These are phyloP conservation scores for Peronospora tabacina DNA, from an alignment of 352 stramenopile genomes.

Conservation along the genomic window DNA sequence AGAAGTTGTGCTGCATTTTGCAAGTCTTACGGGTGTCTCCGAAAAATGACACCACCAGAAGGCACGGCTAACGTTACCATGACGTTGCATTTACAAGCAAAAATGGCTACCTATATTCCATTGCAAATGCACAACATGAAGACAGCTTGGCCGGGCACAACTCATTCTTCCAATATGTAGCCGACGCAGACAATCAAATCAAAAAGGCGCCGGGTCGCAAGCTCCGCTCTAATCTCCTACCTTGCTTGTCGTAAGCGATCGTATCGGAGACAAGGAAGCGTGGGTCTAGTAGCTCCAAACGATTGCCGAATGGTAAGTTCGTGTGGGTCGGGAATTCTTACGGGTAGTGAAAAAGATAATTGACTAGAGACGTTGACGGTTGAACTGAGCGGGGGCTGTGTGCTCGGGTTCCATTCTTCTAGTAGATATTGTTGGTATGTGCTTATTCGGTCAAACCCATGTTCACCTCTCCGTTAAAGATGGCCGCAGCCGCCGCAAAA, in stretches of 20 bases:
- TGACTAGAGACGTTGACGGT: constrained; percentile 22
- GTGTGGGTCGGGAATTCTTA: constrained; percentile 10
- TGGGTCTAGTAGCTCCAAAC: constrained; percentile 6
- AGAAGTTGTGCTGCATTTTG: too few relatives aligned
- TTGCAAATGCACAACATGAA: constrained; percentile 2
- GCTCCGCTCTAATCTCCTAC: constrained; percentile 25
- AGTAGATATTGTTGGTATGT: constrained; percentile 31
- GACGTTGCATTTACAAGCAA: background rate
- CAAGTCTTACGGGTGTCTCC: too few relatives aligned
- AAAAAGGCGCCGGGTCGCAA: constrained; percentile 24
- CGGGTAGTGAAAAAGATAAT: constrained; percentile 16
- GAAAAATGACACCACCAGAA: background rate
- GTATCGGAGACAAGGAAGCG: constrained; percentile 20
- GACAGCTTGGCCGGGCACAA: constrained; percentile 16
- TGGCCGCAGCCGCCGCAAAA: constrained; percentile 69
- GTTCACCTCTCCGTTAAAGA: constrained; percentile 87
- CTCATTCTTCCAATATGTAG: constrained; percentile 26
- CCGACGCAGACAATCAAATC: constrained; percentile 30
- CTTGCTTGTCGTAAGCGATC: constrained; percentile 27
- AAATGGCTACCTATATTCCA: background rate
- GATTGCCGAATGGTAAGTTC: constrained; percentile 1
- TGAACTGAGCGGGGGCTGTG: constrained; percentile 15
- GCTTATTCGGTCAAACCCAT: constrained; percentile 77
- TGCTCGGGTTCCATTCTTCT: constrained; percentile 32
- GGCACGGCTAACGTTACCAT: background rate